Base-by-base conservation (phyloP, 208 protist genomes). In the Endotrypanum monterogeii region DNA sequence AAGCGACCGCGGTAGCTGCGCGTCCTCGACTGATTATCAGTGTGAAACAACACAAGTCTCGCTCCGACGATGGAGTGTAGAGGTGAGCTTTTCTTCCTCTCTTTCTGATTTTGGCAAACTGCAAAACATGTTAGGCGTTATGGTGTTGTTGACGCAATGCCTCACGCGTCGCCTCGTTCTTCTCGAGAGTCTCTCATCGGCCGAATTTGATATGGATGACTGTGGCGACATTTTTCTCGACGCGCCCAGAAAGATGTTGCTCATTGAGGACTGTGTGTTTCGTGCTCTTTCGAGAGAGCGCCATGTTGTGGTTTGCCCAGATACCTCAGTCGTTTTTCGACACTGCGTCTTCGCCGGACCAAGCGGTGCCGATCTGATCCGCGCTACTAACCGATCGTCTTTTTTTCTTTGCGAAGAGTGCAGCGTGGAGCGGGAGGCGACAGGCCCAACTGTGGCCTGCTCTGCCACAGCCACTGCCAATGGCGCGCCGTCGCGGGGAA, bases 181-280 rank as follows among this genome's bases (percentile, higher is more conserved):
- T n/a, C 35, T 52, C 32, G 44, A 68, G 14, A 62, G 68, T 20
- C 9, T 51, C 57, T 0, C 58, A 7, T 55, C 57, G 60, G 32
- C 71, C 32, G 35, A 67, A 14, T 86, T 89, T 51, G 65, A 89
- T 56, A 56, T 95, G 18, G 77, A 84, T 62, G 39, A 80, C 23
- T 76, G 71, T 20, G 88, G 86, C 11, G 67, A 83, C 35, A 51
- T 84, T 23, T 89, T 89, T 44, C 80, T 94, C 72, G 78, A 92
- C 50, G 67, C 60, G 2, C 71, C 77, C 8, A 75, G 51, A 30
- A 74, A 87, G 58, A 32, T 94, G 60, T 32, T 92, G 28, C 32
- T 85, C 7, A 71, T 92, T 20, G 82, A 89, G 48, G 65, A 72
- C 51, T 94, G 89, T 68, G 73, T 54, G 16, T 92, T 94, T 78